These are phyloP conservation scores for Blastocystis sp. DNA, from an alignment of 352 stramenopile species.

Conservation along the genomic window DNA sequence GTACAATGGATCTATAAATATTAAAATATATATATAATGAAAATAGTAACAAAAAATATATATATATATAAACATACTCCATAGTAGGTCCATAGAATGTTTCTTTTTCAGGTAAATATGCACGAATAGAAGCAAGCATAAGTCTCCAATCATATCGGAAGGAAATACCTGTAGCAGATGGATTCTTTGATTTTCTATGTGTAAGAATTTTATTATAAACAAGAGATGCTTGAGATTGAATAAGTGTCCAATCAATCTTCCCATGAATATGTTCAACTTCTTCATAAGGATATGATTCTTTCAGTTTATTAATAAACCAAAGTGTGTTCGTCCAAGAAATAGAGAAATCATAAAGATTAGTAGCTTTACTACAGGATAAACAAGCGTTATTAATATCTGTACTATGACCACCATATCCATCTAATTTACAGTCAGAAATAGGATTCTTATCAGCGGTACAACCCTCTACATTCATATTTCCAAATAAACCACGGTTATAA, in stretches of 20 bases:
- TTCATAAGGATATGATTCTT: conserved; percentile 8
- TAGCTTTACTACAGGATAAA: not conserved
- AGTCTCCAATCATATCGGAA: conserved; percentile 30
- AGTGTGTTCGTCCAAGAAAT: not conserved
- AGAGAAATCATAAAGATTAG: conserved; percentile 17
- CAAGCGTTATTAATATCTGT: conserved; percentile 23
- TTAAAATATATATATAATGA: no score
- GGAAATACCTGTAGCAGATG: conserved; percentile 12
- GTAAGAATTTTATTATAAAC: conserved; percentile 6
- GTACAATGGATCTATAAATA: conserved; percentile 18
- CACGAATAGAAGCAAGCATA: conserved; percentile 14
- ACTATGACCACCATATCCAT: conserved; percentile 29
- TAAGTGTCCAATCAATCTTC: conserved; percentile 3
- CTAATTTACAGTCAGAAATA: conserved; percentile 21
- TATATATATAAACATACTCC: not conserved
- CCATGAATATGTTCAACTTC: conserved; percentile 9
- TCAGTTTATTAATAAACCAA: conserved; percentile 14
- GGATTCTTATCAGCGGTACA: conserved; percentile 23
- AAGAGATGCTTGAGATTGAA: not conserved
- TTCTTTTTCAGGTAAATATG: conserved; percentile 24
- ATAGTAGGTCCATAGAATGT: conserved; percentile 20
- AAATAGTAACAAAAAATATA: no score
- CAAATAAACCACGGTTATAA: conserved; percentile 18
- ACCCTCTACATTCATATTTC: conserved; percentile 4
- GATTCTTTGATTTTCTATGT: conserved; percentile 5